phyloP scores from a whole-genome alignment of 805 yeast species.

The Yarrowia sp. region DNA sequence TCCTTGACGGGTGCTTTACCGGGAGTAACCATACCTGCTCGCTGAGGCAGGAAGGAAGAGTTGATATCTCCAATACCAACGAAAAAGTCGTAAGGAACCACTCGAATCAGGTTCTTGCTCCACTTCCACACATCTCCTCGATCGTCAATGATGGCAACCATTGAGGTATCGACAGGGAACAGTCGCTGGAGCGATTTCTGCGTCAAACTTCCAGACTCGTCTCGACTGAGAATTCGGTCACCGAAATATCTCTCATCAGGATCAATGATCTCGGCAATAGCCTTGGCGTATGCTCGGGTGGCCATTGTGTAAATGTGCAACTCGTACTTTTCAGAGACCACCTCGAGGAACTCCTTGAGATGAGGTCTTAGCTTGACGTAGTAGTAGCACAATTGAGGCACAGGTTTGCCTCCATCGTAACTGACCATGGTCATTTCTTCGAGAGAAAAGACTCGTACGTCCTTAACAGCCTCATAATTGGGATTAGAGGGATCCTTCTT shows the following conservation, averaged over 20 bases:
- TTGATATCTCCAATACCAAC: constrained; percentile 98
- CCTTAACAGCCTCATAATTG: constrained; percentile 78
- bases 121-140: constrained; percentile 99
- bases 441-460: constrained; percentile 71
- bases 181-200: constrained; percentile 83
- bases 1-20: constrained; percentile 27
- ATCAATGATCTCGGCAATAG: constrained; percentile 86
- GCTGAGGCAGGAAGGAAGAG: constrained; percentile 84
- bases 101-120: constrained; percentile 87
- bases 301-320: constrained; percentile 98
- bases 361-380: constrained; percentile 93
- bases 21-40: constrained; percentile 41
- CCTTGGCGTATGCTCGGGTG: constrained; percentile 85
- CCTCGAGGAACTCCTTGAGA: constrained; percentile 64
- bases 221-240: constrained; percentile 86
- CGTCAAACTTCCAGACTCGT: constrained; percentile 89
- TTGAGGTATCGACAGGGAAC: constrained; percentile 92
- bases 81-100: constrained; percentile 91
- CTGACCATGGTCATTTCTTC: constrained; percentile 56
- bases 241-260: constrained; percentile 86
- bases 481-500: constrained; percentile 81
- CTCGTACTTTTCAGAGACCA: constrained; percentile 67
- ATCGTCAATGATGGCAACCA: constrained; percentile 96
- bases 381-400: constrained; percentile 66
- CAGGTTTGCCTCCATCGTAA: constrained; percentile 38